Base-by-base conservation (phyloP, 257 asterid genomes). In the Penstemon davidsonii region DNA sequence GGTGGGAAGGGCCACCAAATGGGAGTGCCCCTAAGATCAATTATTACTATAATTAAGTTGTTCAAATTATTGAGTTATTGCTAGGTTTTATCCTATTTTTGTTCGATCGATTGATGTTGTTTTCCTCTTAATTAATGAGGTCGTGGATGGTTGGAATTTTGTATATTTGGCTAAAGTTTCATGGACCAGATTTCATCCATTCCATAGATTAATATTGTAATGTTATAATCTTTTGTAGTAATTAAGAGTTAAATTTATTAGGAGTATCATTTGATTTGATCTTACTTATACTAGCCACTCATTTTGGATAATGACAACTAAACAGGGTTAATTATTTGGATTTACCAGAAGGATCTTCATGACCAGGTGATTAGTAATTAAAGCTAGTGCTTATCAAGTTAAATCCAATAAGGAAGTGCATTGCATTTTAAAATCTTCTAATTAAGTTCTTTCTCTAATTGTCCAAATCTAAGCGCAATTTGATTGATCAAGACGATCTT, bases 1-100 rank as follows among this genome's bases (percentile, higher is more conserved):
- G 63, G 68, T 75, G 67, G 78, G 68, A 60, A 53, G 81, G 49
- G 60, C 81, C 69, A 67, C 60, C 53, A 42, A 45, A 37, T 40
- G 12, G 68, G 72, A 75, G 85, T 72, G 83, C 83, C 72, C 67
- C 36, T 72, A 52, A 54, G 2, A 49, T 67, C 55, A 73, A 80
- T 78, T 69, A 83, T 75, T 58, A 65, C 69, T 74, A 75, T 77
- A 49, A 79, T 79, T 68, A 60, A 64, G 19, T 59, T 51, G 55
- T 53, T 54, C 77, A 25, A 62, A 62, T 65, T 18, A 53, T 68
- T 54, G 59, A 18, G 66, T 60, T 52, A 15, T 66, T 13, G 37
- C 9, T 5, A 45, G 6, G 40, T n/a, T 74, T 40, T 44, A 68
- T 25, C 68, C 75, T 50, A 36, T 10, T 54, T 68, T 40, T 38